Evolutionary conservation across 192 early-diverging fungal genomes (phyloP).

Genomic region (Umbelopsis ramanniana): DNA sequence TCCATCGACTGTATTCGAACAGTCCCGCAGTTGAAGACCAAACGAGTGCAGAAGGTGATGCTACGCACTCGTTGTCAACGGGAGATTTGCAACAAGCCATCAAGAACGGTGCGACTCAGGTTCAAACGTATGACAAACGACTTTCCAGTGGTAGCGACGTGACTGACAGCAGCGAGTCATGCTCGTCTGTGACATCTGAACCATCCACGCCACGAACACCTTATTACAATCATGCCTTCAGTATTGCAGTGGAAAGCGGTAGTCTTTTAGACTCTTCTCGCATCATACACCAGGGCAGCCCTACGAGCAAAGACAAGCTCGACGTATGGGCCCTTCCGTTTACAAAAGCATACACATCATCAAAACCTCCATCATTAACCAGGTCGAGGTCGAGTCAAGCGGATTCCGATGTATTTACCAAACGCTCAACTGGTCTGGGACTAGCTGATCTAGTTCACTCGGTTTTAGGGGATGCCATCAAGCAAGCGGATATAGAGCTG

Average conservation of each 20-base stretch:
- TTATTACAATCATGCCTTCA: neutral
- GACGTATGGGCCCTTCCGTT: neutral
- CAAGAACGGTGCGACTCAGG: neutral
- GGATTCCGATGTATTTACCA: neutral
- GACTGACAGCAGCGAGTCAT: conserved; percentile 19
- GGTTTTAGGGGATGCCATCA: conserved; percentile 11
- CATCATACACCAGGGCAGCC: neutral
- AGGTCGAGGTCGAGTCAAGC: neutral
- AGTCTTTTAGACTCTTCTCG: neutral
- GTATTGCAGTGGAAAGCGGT: neutral
- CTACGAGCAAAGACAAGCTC: neutral
- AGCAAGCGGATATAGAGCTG: conserved; percentile 6
- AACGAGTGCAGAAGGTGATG: neutral
- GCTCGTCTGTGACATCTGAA: neutral
- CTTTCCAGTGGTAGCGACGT: neutral
- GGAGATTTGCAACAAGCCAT: neutral
- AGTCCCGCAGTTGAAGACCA: neutral
- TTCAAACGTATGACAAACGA: neutral
- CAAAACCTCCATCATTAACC: neutral
- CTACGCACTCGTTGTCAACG: neutral
- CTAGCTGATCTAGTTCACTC: conserved; percentile 8
- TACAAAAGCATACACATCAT: conserved; percentile 2
- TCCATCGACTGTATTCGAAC: neutral
- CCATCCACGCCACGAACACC: neutral
- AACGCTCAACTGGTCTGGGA: neutral